Conservation (phyloP, 352 stramenopile genomes). For the Phytophthora lateralis region DNA sequence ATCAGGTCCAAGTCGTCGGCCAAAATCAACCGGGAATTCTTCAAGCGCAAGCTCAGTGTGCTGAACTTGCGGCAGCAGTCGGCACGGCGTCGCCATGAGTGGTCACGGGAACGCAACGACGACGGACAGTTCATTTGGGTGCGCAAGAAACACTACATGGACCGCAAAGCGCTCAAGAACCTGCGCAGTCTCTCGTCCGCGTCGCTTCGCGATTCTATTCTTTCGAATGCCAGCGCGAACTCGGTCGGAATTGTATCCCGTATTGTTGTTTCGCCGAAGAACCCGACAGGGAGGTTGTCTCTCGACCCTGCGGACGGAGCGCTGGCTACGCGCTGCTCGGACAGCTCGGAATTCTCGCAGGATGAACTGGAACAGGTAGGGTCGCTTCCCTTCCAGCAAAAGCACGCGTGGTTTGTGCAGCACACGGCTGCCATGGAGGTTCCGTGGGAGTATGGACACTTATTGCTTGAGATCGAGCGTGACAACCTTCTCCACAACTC, state of each 20-base stretch:
- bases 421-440: conserved; percentile 86
- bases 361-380: conserved; percentile 78
- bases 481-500: conserved; percentile 91
- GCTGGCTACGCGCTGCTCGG: conserved; percentile 56
- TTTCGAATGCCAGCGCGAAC: conserved; percentile 60
- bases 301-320: conserved; percentile 73
- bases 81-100: conserved; percentile 84
- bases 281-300: conserved; percentile 74
- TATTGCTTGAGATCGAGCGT: conserved; percentile 86
- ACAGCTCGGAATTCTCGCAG: conserved; percentile 65
- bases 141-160: conserved; percentile 76
- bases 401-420: conserved; percentile 89
- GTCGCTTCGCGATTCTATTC: conserved; percentile 72
- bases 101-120: conserved; percentile 76
- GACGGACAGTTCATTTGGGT: conserved; percentile 85
- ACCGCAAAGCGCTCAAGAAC: conserved; percentile 72
- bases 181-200: conserved; percentile 63
- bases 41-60: conserved; percentile 81
- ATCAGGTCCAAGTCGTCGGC: conserved; percentile 32
- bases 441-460: conserved; percentile 87
- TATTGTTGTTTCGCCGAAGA: conserved; percentile 76
- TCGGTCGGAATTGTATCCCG: conserved; percentile 79
- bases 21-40: conserved; percentile 65
- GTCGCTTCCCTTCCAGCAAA: conserved; percentile 83
- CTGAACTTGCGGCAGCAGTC: conserved; percentile 84